Base-by-base conservation (phyloP, 2,329 filamentous ascomycete genomes). In the Ascochyta clinopodiicola region DNA sequence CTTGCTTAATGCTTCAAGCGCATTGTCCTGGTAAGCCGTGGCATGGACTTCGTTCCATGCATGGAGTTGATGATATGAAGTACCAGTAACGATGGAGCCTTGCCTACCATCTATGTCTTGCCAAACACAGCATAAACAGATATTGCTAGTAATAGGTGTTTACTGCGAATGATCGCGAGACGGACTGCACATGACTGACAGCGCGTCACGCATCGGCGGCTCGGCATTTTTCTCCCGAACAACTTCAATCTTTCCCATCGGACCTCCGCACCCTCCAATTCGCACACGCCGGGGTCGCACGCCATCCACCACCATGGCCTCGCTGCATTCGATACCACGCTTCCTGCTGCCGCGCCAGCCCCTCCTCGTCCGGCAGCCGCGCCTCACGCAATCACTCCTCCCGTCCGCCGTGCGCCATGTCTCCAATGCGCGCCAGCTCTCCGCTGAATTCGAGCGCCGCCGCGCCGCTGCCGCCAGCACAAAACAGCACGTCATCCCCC, bases 401-500 rank as follows among this genome's bases (percentile, higher is more conserved):
- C 36, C 42, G 17, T 9, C 38, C 24, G 38, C 7, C 52, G 56
- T 66, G 58, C 72, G 70, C 64, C 61, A 75, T 68, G 72, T 71
- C n/a, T 75, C 72, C 37, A 45, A 60, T 56, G 9, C 56, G 68
- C 17, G 48, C 66, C 27, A 68, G 61, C 67, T 70, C 34, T 69
- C 67, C 6, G 70, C 71, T 43, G 68, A 72, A 40, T 70, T 72
- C 46, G 52, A 56, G 46, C 62, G 62, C 27, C 63, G 64, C 32
- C 59, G 67, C 39, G 61, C 63, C 46, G 62, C 67, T 46, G 63
- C 69, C 36, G 62, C 66, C 40, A 75, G 78, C 76, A 60, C 60
- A 50, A 62, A 63, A 43, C 46, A 86, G 32, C 83, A 88, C 32
- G 67, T 72, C 24, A 73, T 99, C 62, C 91, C 91, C 67, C 92